A percentile compares a stretch with the other conserved stretches of the same genome.
These are phyloP conservation scores for Phytophthora pisi DNA, from an alignment of 352 stramenopile species.

Conservation along the genomic window DNA sequence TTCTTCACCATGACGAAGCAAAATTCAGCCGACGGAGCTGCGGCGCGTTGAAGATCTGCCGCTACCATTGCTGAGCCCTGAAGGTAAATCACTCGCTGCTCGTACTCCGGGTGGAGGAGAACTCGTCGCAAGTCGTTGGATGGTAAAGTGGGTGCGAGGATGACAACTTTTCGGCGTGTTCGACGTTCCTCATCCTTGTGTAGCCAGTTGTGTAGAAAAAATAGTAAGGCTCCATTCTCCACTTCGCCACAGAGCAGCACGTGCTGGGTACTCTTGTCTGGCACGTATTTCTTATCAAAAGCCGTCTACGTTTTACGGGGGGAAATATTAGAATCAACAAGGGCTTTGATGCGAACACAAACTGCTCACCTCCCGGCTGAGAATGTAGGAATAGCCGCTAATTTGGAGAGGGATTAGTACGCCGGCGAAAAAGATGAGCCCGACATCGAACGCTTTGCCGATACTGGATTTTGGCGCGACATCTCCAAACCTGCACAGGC, in stretches of 20 bases:
- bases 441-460: conserved; percentile 71
- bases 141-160: conserved; percentile 65
- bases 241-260: conserved; percentile 83
- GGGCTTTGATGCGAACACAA: neutral
- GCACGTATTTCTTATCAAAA: conserved; percentile 80
- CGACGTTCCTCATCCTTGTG: conserved; percentile 66
- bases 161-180: conserved; percentile 69
- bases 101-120: conserved; percentile 74
- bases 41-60: conserved; percentile 67
- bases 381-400: conserved; percentile 68
- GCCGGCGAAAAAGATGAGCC: conserved; percentile 76
- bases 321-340: too few species aligned
- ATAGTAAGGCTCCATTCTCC: conserved; percentile 65
- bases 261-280: conserved; percentile 70
- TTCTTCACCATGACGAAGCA: conserved; percentile 85
- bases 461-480: conserved; percentile 65
- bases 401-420: conserved; percentile 73
- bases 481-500: conserved; percentile 78
- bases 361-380: conserved; percentile 64
- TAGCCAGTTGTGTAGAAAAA: conserved; percentile 85
- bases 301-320: conserved; percentile 60
- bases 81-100: conserved; percentile 78
- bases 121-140: conserved; percentile 63
- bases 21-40: conserved; percentile 51
- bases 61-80: conserved; percentile 80